Evolutionary conservation across 2,329 filamentous ascomycete species (phyloP).

Genomic region (Cephalotrichum gorgonifer): DNA sequence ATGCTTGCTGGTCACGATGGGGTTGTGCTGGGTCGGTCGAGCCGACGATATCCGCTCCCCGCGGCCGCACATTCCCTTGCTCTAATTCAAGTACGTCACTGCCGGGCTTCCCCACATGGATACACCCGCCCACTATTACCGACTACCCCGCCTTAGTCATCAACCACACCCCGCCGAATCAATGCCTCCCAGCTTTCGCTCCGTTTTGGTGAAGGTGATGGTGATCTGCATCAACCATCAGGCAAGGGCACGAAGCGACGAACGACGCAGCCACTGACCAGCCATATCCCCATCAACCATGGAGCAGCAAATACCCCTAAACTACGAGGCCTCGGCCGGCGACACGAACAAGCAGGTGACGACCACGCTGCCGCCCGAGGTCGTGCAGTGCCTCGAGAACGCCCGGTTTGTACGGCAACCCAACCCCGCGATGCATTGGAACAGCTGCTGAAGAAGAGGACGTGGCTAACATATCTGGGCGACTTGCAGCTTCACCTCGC

Average conservation of each 20-base stretch:
- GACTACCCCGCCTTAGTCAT: constrained; percentile 5
- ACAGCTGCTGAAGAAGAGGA: neutral
- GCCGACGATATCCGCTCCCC: constrained; percentile 4
- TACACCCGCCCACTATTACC: neutral
- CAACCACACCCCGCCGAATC: neutral
- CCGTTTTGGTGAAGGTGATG: too few relatives aligned
- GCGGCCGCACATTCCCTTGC: neutral
- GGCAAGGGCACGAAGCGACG: neutral
- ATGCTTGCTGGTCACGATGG: constrained; percentile 1
- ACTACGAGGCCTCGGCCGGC: constrained; percentile 65
- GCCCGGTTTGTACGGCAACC: constrained; percentile 67
- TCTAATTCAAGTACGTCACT: constrained; percentile 1
- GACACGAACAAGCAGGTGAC: constrained; percentile 62
- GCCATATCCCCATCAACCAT: neutral
- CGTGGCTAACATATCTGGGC: neutral
- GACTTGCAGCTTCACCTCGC: constrained; percentile 74
- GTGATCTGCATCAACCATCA: too few relatives aligned
- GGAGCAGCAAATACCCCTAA: constrained; percentile 60
- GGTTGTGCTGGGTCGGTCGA: neutral
- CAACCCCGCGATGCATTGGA: constrained; percentile 8
- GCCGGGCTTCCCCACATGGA: neutral
- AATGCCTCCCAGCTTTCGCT: neutral
- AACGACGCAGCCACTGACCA: neutral
- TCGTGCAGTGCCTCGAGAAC: constrained; percentile 85
- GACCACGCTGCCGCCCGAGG: constrained; percentile 66